These are phyloP conservation scores for Cyberlindnera bimundalis DNA, from an alignment of 805 yeast species.

Conservation along the genomic window DNA sequence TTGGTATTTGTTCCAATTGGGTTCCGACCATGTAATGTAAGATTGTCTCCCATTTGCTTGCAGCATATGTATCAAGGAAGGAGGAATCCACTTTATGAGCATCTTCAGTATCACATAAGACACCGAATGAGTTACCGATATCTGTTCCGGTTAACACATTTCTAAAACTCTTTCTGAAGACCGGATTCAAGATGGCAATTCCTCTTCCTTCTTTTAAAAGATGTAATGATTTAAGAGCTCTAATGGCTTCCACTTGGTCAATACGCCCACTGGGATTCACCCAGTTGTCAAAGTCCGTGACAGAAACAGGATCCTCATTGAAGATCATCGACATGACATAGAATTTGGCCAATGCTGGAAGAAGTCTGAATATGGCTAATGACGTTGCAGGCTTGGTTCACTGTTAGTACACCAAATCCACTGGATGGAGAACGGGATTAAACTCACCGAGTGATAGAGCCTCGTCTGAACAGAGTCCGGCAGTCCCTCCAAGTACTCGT, in stretches of 20 bases:
- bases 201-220: constrained; percentile 57
- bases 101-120: constrained; percentile 53
- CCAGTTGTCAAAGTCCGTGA: constrained; percentile 71
- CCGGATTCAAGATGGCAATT: constrained; percentile 57
- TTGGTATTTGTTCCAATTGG: constrained; percentile 63
- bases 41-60: constrained; percentile 90
- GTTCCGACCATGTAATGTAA: constrained; percentile 98
- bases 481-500: constrained; percentile 84
- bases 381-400: constrained; percentile 74
- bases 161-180: constrained; percentile 70
- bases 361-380: constrained; percentile 82
- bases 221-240: constrained; percentile 72
- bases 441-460: constrained; percentile 58
- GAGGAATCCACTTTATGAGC: constrained; percentile 56
- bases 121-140: constrained; percentile 71
- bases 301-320: constrained; percentile 66
- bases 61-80: constrained; percentile 75
- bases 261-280: constrained; percentile 55
- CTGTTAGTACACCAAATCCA: background rate
- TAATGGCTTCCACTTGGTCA: constrained; percentile 68
- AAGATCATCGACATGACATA: constrained; percentile 85
- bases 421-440: background rate
- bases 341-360: constrained; percentile 88
- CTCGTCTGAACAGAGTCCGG: constrained; percentile 84
- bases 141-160: constrained; percentile 83